phyloP scores from a whole-genome alignment of 345 rosid genomes.

The Citrus australasica region DNA sequence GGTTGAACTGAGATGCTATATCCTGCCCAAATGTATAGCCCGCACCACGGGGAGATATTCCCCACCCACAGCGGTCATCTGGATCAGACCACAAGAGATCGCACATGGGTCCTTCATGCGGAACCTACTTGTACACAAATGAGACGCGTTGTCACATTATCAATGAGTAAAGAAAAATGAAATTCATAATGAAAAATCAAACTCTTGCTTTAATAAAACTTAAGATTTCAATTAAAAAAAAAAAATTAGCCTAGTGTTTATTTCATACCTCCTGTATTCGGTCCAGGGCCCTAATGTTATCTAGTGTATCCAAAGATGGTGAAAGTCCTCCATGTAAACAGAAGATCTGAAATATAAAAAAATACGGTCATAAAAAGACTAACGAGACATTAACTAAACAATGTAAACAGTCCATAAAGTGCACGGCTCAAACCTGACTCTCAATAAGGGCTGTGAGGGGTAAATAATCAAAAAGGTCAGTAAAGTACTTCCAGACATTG shows the following conservation, averaged over 20 bases:
- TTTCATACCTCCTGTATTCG: slow-evolving; percentile 82
- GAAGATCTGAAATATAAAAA: slow-evolving; percentile 49
- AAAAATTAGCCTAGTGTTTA: neutral
- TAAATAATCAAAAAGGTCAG: slow-evolving; percentile 86
- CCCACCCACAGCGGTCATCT: slow-evolving; percentile 97
- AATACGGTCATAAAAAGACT: slow-evolving; percentile 6
- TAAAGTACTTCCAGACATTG: slow-evolving; percentile 92
- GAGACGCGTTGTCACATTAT: neutral
- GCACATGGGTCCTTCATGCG: slow-evolving; percentile 99
- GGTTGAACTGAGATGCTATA: slow-evolving; percentile 81
- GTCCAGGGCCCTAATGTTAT: slow-evolving; percentile 87
- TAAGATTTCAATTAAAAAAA: neutral
- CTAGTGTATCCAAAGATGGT: slow-evolving; percentile 89
- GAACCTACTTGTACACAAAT: slow-evolving; percentile 50
- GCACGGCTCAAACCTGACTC: slow-evolving; percentile 64
- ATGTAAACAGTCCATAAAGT: neutral
- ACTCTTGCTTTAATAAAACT: neutral
- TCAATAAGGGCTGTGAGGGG: slow-evolving; percentile 94
- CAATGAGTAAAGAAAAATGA: neutral
- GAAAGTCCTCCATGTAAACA: slow-evolving; percentile 97
- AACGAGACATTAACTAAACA: slow-evolving; percentile 3
- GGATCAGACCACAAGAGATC: slow-evolving; percentile 99
- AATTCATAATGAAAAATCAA: neutral
- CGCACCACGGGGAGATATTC: slow-evolving; percentile 98
- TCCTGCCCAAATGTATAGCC: slow-evolving; percentile 97